Evolutionary conservation across 306 rosid genomes (phyloP).

Genomic region (Quercus engelmannii): DNA sequence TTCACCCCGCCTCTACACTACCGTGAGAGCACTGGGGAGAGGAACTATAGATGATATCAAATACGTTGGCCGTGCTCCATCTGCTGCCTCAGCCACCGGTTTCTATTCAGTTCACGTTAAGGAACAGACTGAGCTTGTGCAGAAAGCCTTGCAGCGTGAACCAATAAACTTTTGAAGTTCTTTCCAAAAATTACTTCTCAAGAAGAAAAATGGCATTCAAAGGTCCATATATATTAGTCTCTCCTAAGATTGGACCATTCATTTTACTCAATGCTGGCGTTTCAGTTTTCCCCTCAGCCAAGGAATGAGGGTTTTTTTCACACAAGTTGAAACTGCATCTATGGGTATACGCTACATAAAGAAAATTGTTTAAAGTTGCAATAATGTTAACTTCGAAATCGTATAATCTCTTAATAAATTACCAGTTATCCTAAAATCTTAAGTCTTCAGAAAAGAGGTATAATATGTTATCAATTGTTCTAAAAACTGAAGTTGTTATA

Average conservation of each 20-base stretch:
- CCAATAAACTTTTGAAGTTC: constrained; percentile 29
- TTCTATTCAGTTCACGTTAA: constrained; percentile 73
- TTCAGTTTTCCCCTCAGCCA: background rate
- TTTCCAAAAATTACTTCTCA: background rate
- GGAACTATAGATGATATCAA: constrained; percentile 72
- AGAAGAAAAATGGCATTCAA: background rate
- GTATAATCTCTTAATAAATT: background rate
- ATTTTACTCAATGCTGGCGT: background rate
- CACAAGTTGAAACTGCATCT: background rate
- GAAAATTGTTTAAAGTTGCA: background rate
- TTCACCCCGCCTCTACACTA: constrained; percentile 65
- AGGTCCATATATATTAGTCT: background rate
- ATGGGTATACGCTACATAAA: background rate
- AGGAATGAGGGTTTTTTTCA: background rate
- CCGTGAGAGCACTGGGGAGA: constrained; percentile 68
- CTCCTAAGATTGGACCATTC: background rate
- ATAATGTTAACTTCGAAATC: background rate
- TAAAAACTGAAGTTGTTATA: too few relatives aligned
- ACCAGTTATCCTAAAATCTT: too few relatives aligned
- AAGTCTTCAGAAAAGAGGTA: too few relatives aligned
- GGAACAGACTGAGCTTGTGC: constrained; percentile 78
- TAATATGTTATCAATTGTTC: too few relatives aligned
- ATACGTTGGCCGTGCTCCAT: constrained; percentile 85
- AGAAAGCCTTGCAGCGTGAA: constrained; percentile 74
- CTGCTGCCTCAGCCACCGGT: constrained; percentile 93